These are phyloP conservation scores for Breynia disticha DNA, from an alignment of 441 rosid genomes.

Conservation along the genomic window DNA sequence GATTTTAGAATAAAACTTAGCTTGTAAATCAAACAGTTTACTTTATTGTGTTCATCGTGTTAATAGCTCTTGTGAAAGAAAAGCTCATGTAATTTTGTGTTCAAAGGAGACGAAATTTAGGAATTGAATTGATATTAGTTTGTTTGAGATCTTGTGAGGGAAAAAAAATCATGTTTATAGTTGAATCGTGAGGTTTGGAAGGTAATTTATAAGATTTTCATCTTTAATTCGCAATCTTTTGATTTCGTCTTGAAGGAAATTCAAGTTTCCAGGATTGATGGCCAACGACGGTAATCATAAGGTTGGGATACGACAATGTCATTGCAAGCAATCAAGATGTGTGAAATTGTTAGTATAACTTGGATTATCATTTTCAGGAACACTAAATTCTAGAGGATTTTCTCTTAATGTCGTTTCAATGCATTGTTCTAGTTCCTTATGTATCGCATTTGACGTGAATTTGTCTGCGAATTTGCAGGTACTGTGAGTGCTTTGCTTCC, in stretches of 20 bases:
- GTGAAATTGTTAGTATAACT: slow-evolving; percentile 44
- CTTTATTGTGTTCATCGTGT: too few species aligned
- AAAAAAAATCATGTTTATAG: too few species aligned
- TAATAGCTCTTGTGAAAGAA: too few species aligned
- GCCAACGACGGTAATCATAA: slow-evolving; percentile 23
- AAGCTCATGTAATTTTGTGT: neutral
- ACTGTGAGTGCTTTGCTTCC: slow-evolving; percentile 64
- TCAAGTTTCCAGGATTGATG: slow-evolving; percentile 22
- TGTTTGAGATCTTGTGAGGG: too few species aligned
- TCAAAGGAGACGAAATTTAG: too few species aligned
- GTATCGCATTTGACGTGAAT: neutral
- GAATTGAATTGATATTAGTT: too few species aligned
- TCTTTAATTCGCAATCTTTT: too few species aligned
- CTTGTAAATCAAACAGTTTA: too few species aligned
- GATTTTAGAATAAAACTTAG: too few species aligned
- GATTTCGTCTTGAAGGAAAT: slow-evolving; percentile 15
- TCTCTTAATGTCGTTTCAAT: neutral
- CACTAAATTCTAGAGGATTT: neutral
- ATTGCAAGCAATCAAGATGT: slow-evolving; percentile 62
- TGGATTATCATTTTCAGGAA: too few species aligned
- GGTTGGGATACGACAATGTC: slow-evolving; percentile 36
- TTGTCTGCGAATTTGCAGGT: slow-evolving; percentile 29
- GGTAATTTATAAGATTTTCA: too few species aligned
- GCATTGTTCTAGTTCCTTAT: neutral
- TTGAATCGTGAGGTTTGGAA: too few species aligned